Base-by-base conservation (phyloP, 768 basidiomycete genomes). In the Macrolepiota fuliginosa region DNA sequence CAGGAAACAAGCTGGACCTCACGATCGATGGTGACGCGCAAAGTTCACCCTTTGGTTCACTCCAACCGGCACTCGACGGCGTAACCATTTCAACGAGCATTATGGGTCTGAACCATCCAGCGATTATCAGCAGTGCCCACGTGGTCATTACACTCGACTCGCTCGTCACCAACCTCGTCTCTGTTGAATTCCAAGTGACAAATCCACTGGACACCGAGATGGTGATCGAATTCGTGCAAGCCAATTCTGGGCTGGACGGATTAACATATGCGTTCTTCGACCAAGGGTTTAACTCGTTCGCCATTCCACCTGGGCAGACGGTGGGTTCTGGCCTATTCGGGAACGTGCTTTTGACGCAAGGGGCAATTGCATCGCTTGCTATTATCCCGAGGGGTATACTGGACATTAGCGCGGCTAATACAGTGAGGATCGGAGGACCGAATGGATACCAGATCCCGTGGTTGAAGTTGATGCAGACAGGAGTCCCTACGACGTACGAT, bases 401-500 rank as follows among this genome's bases (percentile, higher is more conserved):
- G 58, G 89, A 91, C 63, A 72, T 90, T 22, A 72, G 73, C 36
- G 74, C 83, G 2, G 81, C 77, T 12, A 71, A 75, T 24, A 88
- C 86, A 1, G 70, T 77, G 19, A 70, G 73, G 47, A 74, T 85
- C 37, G 60, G 60, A 11, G 86, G 81, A 3, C 65, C 73, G 13
- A 79, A 80, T 19, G 86, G 87, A 17, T 90, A 90, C 66, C 74
- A 76, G 61, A 70, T 89, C 46, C 88, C 89, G 11, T 90, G 86
- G 87, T 71, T 90, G 63, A 79, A 88, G 55, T 74, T 89, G 54
- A 70, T 74, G 36, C 86, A 89, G 69, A 72, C 70, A 42, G 65
- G 69, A 49, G 86, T 89, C 6, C 79, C 84, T 13, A 84, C 86
- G 32, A 63, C 68, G 9, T 90, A 88, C 63, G 56, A 66, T 25